Conservation (phyloP, 306 rosid species). For the Vigna hirtella region DNA sequence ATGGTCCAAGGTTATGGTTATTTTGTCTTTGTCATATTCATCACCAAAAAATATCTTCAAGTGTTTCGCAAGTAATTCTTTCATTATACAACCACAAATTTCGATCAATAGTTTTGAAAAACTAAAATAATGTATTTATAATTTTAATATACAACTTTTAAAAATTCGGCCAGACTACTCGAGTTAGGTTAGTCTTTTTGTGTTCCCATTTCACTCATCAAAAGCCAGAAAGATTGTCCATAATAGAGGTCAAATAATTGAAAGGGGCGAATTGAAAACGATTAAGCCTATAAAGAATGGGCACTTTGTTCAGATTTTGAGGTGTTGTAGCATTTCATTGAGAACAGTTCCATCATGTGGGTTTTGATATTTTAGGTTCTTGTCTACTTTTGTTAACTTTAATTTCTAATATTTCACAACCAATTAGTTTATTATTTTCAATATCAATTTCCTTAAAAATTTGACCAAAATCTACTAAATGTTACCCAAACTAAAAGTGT, state of each 20-base stretch:
- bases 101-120: too few species aligned
- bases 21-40: constrained; percentile 27
- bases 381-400: neutral
- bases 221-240: constrained; percentile 45
- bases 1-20: constrained; percentile 37
- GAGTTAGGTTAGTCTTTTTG: constrained; percentile 31
- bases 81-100: neutral
- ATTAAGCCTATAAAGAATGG: constrained; percentile 34
- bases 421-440: too few species aligned
- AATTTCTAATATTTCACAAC: too few species aligned
- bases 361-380: constrained; percentile 12
- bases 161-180: too few species aligned
- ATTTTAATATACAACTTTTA: too few species aligned
- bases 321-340: neutral
- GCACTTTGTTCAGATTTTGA: neutral
- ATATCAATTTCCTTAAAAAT: too few species aligned
- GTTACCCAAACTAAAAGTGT: too few species aligned
- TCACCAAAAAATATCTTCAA: constrained; percentile 8
- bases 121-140: too few species aligned
- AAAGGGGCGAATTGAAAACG: constrained; percentile 45
- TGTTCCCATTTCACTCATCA: constrained; percentile 35
- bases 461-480: too few species aligned
- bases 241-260: constrained; percentile 46
- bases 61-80: constrained; percentile 32
- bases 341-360: constrained; percentile 25